Evolutionary conservation across 495 filamentous ascomycete species (phyloP), one percentile per base, ranked within the genome.

Genomic region (Pyronema omphalodes): DNA sequence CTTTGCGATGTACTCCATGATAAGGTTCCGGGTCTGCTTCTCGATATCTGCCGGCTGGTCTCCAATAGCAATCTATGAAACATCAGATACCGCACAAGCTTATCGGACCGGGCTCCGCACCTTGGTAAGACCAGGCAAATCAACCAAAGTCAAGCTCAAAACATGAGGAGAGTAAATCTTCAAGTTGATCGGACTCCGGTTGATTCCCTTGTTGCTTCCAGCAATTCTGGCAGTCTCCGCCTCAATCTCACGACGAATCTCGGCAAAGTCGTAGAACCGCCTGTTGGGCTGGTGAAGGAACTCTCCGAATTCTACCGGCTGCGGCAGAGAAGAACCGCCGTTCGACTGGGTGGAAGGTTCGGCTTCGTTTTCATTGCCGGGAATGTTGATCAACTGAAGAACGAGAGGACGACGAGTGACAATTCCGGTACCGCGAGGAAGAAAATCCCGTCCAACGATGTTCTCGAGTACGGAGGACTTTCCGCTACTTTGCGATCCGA

Each of bases 401-500:
- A 99, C 94, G 58, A 99, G 76, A 8, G 91, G 91, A 59, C 91
- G 74, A 53, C 91, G 76, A 19, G 91, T 99, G 44, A 95, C 89
- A 68, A 99, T 96, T 61, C 91, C 91, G 62, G 86, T 93, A 58
- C 91, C 91, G 65, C 91, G 84, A 53, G 91, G 91, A 34, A 99
- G 74, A 64, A 99, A 99, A 67, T 99, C 91, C 66, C 91, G 77
- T 48, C 93, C 91, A 59, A 99, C 91, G 60, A 99, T 95, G 65
- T 99, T 99, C 69, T 99, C 91, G 53, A 99, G 77, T 15, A 99
- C 91, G 12, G 91, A 96, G n/a, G 91, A 96, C 70, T 99, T 99
- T 60, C 91, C 91, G 49, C 89, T 93, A 7, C 91, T 96, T 71
- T 99, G 91, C 52, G 91, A 99, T 53, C 91, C 91, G 56, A 99